Conservation (phyloP, 2,329 filamentous ascomycete genomes). For the Sclerotinia spermophila region DNA sequence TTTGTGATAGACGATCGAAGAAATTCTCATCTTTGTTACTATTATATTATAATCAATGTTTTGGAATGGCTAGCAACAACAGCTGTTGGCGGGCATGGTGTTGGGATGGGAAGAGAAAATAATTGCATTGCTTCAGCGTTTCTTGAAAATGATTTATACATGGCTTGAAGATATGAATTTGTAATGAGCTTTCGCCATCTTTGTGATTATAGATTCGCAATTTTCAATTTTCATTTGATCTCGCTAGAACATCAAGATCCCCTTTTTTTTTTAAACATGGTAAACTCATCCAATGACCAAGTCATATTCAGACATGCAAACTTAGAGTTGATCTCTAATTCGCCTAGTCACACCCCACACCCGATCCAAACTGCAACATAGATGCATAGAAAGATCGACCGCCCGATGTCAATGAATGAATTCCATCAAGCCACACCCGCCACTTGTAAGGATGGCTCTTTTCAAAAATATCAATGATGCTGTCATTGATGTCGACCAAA, state of each 20-base stretch:
- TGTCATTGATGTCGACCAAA: slow-evolving; percentile 4
- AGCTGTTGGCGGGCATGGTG: slow-evolving; percentile 11
- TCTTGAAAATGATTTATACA: neutral
- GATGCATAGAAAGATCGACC: neutral
- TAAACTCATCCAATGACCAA: neutral
- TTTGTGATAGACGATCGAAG: slow-evolving; percentile 41
- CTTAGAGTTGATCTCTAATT: neutral
- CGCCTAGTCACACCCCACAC: neutral
- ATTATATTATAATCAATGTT: slow-evolving; percentile 16
- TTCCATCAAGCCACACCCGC: slow-evolving; percentile 14
- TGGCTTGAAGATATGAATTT: slow-evolving; percentile 8
- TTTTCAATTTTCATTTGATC: neutral
- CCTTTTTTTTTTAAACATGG: neutral
- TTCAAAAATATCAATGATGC: slow-evolving; percentile 13
- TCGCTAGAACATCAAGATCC: neutral
- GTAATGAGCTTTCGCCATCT: slow-evolving; percentile 9
- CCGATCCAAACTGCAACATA: slow-evolving; percentile 3
- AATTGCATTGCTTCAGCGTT: slow-evolving; percentile 5
- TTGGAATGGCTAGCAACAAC: neutral
- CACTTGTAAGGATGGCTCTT: slow-evolving; percentile 7
- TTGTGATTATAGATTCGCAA: slow-evolving; percentile 11
- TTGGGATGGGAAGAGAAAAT: slow-evolving; percentile 10
- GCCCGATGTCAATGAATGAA: slow-evolving; percentile 4
- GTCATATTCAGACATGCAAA: neutral
- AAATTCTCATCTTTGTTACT: slow-evolving; percentile 10